Percentiles rank a stretch among this genome's conserved stretches.
These are phyloP conservation scores for Lathyrus aphaca DNA, from an alignment of 306 rosid species.

Conservation along the genomic window DNA sequence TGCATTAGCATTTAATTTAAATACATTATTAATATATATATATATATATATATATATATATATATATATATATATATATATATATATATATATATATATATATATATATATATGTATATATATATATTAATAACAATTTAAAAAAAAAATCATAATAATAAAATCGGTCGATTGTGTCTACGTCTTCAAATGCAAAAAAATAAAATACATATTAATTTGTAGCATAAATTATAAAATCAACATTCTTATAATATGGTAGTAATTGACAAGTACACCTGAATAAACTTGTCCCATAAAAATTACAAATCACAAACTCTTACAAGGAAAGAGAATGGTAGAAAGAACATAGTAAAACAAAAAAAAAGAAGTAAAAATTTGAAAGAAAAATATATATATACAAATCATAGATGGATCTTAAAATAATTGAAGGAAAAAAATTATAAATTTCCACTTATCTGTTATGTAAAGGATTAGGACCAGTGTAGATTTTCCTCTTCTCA, in stretches of 20 bases:
- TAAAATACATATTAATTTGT: too few relatives aligned
- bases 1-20: too few relatives aligned
- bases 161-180: too few relatives aligned
- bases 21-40: too few relatives aligned
- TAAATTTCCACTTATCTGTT: constrained; percentile 53
- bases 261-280: constrained; percentile 33
- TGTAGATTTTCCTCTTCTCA: constrained; percentile 66
- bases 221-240: neutral
- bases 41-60: too few relatives aligned
- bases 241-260: constrained; percentile 36
- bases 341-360: neutral
- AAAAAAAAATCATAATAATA: too few relatives aligned
- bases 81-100: too few relatives aligned
- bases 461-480: constrained; percentile 83
- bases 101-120: too few relatives aligned
- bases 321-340: constrained; percentile 1
- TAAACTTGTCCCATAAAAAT: constrained; percentile 28
- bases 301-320: constrained; percentile 38
- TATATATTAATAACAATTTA: too few relatives aligned
- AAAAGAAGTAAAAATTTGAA: neutral
- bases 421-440: constrained; percentile 11
- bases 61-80: too few relatives aligned
- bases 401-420: constrained; percentile 25
- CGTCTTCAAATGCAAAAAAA: too few relatives aligned
- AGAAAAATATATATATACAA: constrained; percentile 4